A percentile compares a stretch with the other conserved stretches of the same genome.
These are phyloP conservation scores for Candida xiaguanensis DNA, from an alignment of 805 yeast genomes.

Conservation along the genomic window DNA sequence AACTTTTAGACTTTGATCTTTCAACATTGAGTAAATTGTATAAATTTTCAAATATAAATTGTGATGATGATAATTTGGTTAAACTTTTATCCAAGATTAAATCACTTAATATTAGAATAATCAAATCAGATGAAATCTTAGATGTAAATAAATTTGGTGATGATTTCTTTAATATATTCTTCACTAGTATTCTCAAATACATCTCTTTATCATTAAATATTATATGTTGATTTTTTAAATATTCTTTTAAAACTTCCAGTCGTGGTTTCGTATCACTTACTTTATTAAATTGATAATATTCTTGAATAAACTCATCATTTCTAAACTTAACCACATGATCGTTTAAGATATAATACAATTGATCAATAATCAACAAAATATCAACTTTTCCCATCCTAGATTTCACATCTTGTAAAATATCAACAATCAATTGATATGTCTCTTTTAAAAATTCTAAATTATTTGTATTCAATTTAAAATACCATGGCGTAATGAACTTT, in stretches of 20 bases:
- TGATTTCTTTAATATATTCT: conserved; percentile 18
- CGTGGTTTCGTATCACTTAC: neutral
- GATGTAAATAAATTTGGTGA: conserved; percentile 14
- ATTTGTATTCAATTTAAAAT: conserved; percentile 28
- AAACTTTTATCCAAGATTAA: conserved; percentile 23
- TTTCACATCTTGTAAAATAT: conserved; percentile 21
- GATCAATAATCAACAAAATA: conserved; percentile 20
- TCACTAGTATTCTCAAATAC: conserved; percentile 22
- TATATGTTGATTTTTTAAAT: conserved; percentile 16
- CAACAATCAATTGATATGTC: conserved; percentile 23
- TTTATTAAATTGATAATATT: conserved; percentile 7
- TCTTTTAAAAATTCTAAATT: conserved; percentile 24
- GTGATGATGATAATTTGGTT: conserved; percentile 21
- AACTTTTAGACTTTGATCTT: neutral
- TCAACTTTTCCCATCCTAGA: conserved; percentile 14
- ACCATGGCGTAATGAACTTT: conserved; percentile 24
- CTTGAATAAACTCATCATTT: conserved; percentile 14
- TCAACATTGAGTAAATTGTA: conserved; percentile 3
- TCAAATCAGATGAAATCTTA: conserved; percentile 20
- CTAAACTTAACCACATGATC: conserved; percentile 18
- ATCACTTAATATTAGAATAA: conserved; percentile 24
- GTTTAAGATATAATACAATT: conserved; percentile 19
- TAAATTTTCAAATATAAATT: conserved; percentile 19
- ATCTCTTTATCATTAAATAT: conserved; percentile 14
- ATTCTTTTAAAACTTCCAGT: conserved; percentile 12